These are phyloP conservation scores for Jamesozyma jinghongensis DNA, from an alignment of 805 yeast genomes.

Conservation along the genomic window DNA sequence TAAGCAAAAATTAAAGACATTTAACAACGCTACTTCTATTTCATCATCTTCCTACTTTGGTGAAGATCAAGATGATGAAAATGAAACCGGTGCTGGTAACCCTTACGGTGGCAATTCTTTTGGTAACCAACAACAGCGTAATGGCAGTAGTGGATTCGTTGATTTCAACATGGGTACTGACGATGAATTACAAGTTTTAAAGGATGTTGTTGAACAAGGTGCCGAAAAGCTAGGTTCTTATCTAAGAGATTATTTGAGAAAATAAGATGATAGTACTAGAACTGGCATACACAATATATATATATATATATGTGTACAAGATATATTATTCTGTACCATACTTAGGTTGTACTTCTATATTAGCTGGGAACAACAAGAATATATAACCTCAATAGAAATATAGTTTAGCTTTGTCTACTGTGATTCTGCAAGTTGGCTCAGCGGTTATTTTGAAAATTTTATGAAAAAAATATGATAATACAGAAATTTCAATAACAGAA, in stretches of 20 bases:
- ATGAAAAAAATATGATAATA: no score
- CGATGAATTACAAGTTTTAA: constrained; percentile 81
- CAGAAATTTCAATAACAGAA: no score
- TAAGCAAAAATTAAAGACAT: constrained; percentile 64
- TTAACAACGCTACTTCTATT: constrained; percentile 80
- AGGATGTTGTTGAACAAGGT: constrained; percentile 89
- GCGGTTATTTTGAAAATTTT: no score
- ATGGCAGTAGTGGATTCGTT: constrained; percentile 42
- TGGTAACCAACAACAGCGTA: constrained; percentile 11
- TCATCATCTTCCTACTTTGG: constrained; percentile 92
- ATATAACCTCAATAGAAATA: no score
- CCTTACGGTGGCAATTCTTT: constrained; percentile 6
- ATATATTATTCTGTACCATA: no score
- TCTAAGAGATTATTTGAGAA: constrained; percentile 74
- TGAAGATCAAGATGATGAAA: constrained; percentile 51
- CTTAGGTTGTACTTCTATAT: no score
- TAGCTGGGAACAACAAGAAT: no score
- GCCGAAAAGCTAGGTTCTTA: constrained; percentile 81
- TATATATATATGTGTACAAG: no score
- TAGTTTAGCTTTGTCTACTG: no score
- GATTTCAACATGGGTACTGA: constrained; percentile 67
- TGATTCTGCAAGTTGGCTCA: no score
- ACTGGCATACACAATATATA: no score
- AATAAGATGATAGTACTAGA: constrained; percentile 8
- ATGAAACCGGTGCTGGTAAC: constrained; percentile 5